Evolutionary conservation across 257 asterid genomes (phyloP).

Genomic region (Rauvolfia tetraphylla): DNA sequence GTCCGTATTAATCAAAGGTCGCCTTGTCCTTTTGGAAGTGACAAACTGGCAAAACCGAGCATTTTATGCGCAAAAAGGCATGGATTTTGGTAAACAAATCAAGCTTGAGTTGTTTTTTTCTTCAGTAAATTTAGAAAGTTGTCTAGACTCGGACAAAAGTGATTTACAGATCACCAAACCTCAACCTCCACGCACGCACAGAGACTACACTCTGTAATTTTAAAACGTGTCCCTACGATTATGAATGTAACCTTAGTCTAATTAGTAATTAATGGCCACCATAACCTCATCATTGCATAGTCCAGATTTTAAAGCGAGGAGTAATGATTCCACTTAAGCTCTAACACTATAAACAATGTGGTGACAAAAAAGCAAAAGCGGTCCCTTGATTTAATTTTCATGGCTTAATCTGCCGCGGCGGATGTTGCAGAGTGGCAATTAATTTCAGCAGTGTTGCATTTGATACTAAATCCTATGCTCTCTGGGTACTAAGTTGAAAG

Average conservation of each 20-base stretch:
- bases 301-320: not conserved
- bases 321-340: not conserved
- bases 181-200: not conserved
- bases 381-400: not conserved
- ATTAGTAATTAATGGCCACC: not conserved
- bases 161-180: not conserved
- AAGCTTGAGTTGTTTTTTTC: not conserved
- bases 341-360: not conserved
- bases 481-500: not conserved
- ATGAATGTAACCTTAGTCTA: not conserved
- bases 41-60: not conserved
- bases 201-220: not conserved
- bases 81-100: not conserved
- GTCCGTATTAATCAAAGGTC: slow-evolving; percentile 3
- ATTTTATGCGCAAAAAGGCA: not conserved
- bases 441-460: not conserved
- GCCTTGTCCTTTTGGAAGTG: not conserved
- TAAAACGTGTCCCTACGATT: not conserved
- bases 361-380: not conserved
- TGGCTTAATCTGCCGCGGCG: not conserved
- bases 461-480: too few species aligned
- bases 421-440: not conserved
- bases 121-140: not conserved
- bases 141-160: not conserved
- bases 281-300: not conserved